Base-by-base conservation (phyloP, 306 rosid genomes). In the Quercus alba region DNA sequence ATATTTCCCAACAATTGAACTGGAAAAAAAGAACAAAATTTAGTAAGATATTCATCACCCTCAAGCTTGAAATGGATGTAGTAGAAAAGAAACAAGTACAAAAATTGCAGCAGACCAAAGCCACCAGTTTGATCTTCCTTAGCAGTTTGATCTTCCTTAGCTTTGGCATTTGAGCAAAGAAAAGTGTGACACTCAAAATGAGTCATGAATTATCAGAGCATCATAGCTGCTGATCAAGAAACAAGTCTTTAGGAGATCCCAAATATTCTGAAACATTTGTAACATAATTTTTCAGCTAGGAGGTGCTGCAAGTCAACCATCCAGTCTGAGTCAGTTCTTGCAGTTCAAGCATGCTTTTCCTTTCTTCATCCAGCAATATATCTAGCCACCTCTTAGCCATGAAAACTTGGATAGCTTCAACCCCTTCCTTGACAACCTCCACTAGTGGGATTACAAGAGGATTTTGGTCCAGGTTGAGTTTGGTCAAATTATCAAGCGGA, bases 341-440 rank as follows among this genome's bases (percentile, higher is more conserved):
- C 18, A 78, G 56, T 80, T 87, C 91, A 56, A 71, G 84, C 67
- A 54, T 86, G 78, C 86, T 85, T 79, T 84, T 91, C 66, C 85
- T 91, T 74, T 95, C 99, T 81, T 89, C 97, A 84, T 95, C 96
- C 21, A 81, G 76, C 73, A 95, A 83, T 56, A 91, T 81, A 58
- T 95, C 97, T 5, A 90, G 38, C 97, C 91, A 91, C 82, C 99
- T 90, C 88, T 91, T 88, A 28, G 88, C 85, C 99, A 95, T 91
- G 72, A 83, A 95, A 21, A 74, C 5, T 80, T 90, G 91, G 51
- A 95, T 75, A 30, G 97, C 97, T 70, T 85, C 91, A 46, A 87
- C 90, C 25, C 98, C 99, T 70, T 83, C 86, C 23, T 82, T 71
- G n/a, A 91, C 92, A 35, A 91, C 66, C 82, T 93, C 93, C 57